Evolutionary conservation across 2,329 filamentous ascomycete species (phyloP), one percentile per base, ranked within the genome.

Genomic region (Malbranchea zuffiana): DNA sequence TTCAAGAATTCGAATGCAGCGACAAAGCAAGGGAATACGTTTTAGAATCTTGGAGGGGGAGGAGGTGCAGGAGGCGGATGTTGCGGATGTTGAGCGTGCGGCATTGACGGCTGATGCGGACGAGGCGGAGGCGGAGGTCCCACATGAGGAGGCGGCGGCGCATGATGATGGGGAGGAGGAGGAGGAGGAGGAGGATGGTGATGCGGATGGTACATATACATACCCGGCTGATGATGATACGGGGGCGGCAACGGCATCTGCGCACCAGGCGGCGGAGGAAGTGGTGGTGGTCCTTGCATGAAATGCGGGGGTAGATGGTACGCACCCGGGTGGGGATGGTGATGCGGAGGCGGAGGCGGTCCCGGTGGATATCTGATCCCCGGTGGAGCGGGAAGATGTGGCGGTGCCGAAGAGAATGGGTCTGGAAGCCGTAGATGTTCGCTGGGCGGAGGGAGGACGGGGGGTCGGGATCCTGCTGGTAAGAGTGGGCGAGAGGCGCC

Each of bases 351-450:
- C 15, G 32, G 38, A 33, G 30, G 25, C 8, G 31, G 42, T 21
- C 35, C 37, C 15, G 24, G 30, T 7, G 41, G 52, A 37, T 62
- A 61, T 35, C 55, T 53, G 4, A 59, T 57, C 8, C 57, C 56
- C n/a, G 53, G 55, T 5, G 57, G 59, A 12, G 59, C 57, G 10
- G 60, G 60, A 6, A 63, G 55, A 35, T 60, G 59, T n/a, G 55
- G 59, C 12, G 53, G 53, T 5, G 44, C 42, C 2, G 47, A 44
- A 5, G 53, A 48, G 40, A 62, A 62, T 10, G 56, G 55, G 37
- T 61, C 56, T 7, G 60, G 60, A 17, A 61, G 46, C 32, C 52
- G 50, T 29, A 57, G 45, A 35, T 54, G 52, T 18, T 56, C 52
- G 31, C 48, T 50, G 21, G 55, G 48, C 25, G 50, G 48, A 18